A percentile compares a stretch with the other conserved stretches of the same genome.
Conservation (phyloP, 1,139 yeast species). For the Hemisphaericaspora subhashii region DNA sequence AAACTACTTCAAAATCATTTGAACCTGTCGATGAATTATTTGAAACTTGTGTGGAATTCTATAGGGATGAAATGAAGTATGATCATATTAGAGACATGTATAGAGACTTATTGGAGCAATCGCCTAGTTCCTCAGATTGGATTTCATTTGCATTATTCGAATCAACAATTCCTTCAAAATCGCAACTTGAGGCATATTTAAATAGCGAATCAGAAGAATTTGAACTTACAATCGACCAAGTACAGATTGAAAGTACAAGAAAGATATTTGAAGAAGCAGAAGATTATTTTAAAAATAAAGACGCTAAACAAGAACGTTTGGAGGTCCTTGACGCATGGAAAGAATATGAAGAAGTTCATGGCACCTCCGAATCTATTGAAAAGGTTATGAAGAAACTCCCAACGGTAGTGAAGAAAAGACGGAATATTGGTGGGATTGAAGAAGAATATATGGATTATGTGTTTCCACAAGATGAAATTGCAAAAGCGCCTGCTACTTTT, state of each 20-base stretch:
- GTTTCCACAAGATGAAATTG: slow-evolving; percentile 61
- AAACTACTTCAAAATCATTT: slow-evolving; percentile 14
- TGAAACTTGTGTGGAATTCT: slow-evolving; percentile 56
- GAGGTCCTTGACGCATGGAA: slow-evolving; percentile 62
- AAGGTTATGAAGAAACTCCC: slow-evolving; percentile 56
- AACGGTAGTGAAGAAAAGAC: slow-evolving; percentile 48
- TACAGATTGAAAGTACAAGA: slow-evolving; percentile 54
- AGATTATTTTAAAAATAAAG: slow-evolving; percentile 35
- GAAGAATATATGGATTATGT: slow-evolving; percentile 63
- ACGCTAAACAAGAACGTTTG: slow-evolving; percentile 47
- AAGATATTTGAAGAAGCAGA: slow-evolving; percentile 58
- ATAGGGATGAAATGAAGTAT: slow-evolving; percentile 58
- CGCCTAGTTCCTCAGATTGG: slow-evolving; percentile 51
- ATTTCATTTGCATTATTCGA: slow-evolving; percentile 72
- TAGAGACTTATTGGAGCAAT: slow-evolving; percentile 39
- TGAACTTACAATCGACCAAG: slow-evolving; percentile 53
- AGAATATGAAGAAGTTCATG: slow-evolving; percentile 66
- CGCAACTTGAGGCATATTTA: slow-evolving; percentile 45
- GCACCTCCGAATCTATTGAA: slow-evolving; percentile 40
- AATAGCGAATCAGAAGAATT: slow-evolving; percentile 46
- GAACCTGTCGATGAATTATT: slow-evolving; percentile 32
- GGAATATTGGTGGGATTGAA: slow-evolving; percentile 43
- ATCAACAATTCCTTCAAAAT: slow-evolving; percentile 58
- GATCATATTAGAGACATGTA: slow-evolving; percentile 56
- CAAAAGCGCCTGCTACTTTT: slow-evolving; percentile 24